Base-by-base conservation (phyloP, 371 early-diverging fungal genomes). In the Entomophthora muscae region DNA sequence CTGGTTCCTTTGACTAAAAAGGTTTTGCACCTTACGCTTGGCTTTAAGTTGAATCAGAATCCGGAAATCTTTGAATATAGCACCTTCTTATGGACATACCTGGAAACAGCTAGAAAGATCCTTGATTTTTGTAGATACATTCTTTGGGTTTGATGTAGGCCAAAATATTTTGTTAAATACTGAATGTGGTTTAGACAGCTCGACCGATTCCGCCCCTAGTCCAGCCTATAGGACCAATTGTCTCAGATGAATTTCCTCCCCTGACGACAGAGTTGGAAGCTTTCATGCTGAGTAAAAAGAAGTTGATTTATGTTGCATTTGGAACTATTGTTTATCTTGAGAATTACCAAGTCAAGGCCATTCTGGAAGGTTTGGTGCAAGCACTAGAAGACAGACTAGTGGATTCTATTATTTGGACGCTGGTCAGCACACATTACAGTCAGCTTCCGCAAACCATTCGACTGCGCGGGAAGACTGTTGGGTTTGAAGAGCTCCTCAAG, bases 321-420 rank as follows among this genome's bases (percentile, higher is more conserved):
- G 74, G 74, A 0, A 72, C 73, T 22, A 61, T 68, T 32, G 68
- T 59, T 1, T 10, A 24, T 2, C 53, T 66, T 3, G 24, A 31
- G 5, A 17, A 22, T n/a, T 0, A 62, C 0, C 67, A 68, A 51
- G 61, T 68, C 1, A n/a, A 61, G 1, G 33, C 66, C 0, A 63
- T 75, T 26, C 10, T 75, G 23, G 52, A 61, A 0, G 57, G 64
- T 21, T 53, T 73, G 2, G 3, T 71, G 0, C 51, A 60, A 22
- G 28, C 57, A 1, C 22, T 67, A 10, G 62, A 72, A 24, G 26
- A 61, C 21, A 61, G 68, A 0, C 3, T 42, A 2, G 28, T 72
- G 10, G 73, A 75, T 63, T 73, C 71, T 1, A 57, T 75, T 17
- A 61, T 75, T 2, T 75, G 72, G 75, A 63, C 68, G 23, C 56